A percentile compares a stretch with the other conserved stretches of the same genome.
Conservation (phyloP, 208 protist genomes). For the Trypanosoma platydactyli region DNA sequence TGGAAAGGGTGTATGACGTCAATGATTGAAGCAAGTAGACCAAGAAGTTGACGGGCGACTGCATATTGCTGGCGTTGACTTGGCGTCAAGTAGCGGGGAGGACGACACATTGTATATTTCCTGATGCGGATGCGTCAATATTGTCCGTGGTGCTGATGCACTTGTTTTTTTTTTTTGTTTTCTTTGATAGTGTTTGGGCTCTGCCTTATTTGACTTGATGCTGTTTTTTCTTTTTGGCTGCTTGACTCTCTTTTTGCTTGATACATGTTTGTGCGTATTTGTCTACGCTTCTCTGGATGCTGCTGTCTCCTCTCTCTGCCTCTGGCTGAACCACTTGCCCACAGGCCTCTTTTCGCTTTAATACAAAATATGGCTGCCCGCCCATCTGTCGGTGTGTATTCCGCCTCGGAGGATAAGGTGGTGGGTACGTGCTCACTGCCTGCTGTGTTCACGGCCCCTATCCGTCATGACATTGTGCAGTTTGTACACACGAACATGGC, state of each 20-base stretch:
- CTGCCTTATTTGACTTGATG: conserved; percentile 1
- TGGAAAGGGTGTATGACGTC: too few relatives aligned
- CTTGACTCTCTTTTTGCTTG: conserved; percentile 2
- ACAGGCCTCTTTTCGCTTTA: conserved; percentile 31
- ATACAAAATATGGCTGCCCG: conserved; percentile 66
- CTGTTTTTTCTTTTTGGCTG: not conserved
- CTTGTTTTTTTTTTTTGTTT: not conserved
- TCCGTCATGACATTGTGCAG: conserved; percentile 86
- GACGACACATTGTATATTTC: conserved; percentile 8
- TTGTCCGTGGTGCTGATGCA: too few relatives aligned
- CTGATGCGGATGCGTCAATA: not conserved
- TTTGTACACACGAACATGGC: conserved; percentile 97
- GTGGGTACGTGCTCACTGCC: conserved; percentile 74
- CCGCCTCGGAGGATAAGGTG: conserved; percentile 74
- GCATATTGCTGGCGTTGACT: conserved; percentile 16
- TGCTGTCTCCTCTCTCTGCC: not conserved
- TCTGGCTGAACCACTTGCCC: not conserved
- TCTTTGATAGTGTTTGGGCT: conserved; percentile 7
- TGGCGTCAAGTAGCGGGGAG: conserved; percentile 25
- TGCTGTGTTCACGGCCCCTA: conserved; percentile 83
- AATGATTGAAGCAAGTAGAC: conserved; percentile 35
- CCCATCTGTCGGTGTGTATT: conserved; percentile 88
- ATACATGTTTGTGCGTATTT: not conserved
- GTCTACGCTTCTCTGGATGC: not conserved
- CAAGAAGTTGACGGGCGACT: conserved; percentile 28